phyloP scores from a whole-genome alignment of 78 protist genomes.

The Dictyostelium brefeldianum region DNA sequence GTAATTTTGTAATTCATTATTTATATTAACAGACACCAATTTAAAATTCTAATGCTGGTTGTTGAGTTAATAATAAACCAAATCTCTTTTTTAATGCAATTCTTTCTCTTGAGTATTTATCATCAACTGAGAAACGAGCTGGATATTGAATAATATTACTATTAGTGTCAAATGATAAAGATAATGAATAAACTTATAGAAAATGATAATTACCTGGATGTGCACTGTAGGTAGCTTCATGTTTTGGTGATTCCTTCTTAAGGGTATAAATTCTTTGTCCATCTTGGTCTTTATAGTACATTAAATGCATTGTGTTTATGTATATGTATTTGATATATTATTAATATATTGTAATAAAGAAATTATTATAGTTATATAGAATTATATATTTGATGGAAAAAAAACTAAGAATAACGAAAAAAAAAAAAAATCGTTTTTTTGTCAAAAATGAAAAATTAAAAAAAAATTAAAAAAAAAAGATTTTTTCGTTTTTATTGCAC shows the following conservation, averaged over 20 bases:
- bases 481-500: no score
- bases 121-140: constrained; percentile 94
- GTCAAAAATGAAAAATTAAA: no score
- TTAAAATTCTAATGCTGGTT: constrained; percentile 64
- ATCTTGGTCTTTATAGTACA: constrained; percentile 84
- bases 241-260: constrained; percentile 68
- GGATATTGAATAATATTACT: neutral
- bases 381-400: no score
- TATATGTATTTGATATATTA: no score
- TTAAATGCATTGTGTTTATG: constrained; percentile 85
- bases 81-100: constrained; percentile 90
- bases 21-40: neutral
- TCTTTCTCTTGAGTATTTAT: constrained; percentile 90
- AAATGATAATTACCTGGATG: constrained; percentile 73
- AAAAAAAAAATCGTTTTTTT: no score
- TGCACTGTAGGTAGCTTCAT: constrained; percentile 63
- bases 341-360: no score
- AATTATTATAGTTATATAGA: no score
- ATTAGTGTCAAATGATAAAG: no score
- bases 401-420: no score
- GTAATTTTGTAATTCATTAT: neutral
- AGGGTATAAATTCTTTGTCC: constrained; percentile 84
- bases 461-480: no score
- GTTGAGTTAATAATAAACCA: constrained; percentile 88
- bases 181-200: neutral